Base-by-base conservation (phyloP, 306 rosid genomes). In the Alnus rubra region DNA sequence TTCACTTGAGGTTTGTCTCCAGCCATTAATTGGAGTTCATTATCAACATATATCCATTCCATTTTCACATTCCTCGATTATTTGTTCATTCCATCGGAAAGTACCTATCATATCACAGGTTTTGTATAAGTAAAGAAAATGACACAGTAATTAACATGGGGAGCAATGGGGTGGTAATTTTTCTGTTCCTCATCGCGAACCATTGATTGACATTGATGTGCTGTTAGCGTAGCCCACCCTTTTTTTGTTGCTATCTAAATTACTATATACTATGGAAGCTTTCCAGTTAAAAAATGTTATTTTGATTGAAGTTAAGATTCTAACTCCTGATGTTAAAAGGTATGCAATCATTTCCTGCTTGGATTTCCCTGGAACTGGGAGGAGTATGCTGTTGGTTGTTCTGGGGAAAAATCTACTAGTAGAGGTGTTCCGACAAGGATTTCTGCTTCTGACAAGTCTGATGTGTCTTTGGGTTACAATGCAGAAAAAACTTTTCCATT, bases 311-410 rank as follows among this genome's bases (percentile, higher is more conserved):
- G 47, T 77, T 73, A 16, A 49, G 19, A 37, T 55, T 28, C 12
- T 51, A 47, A 58, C 1, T 69, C 23, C 62, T 82, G 39, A 63
- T 78, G 58, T 75, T 18, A 35, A 75, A 14, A 93, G 96, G 82
- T 91, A 69, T 94, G 85, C 73, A 74, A 67, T 69, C 87, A 47
- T 30, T 94, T 89, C 84, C 79, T 80, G 60, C 59, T 87, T 56
- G 97, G 97, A 56, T 94, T 94, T 88, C 98, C 97, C 7, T 81
- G 81, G 74, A 80, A 92, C 78, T 94, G 98, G 98, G 82, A 87
- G 76, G 82, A 82, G 71, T 86, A 84, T 71, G 71, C 82, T 18
- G 42, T 71, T 71, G 37, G 62, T 73, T 55, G 77, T 71, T 51
- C 16, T 47, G 74, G 74, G 47, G 75, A 78, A 52, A 55, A 76